Base-by-base conservation (phyloP, 179 eudicot species). In the Pouteria campechiana region DNA sequence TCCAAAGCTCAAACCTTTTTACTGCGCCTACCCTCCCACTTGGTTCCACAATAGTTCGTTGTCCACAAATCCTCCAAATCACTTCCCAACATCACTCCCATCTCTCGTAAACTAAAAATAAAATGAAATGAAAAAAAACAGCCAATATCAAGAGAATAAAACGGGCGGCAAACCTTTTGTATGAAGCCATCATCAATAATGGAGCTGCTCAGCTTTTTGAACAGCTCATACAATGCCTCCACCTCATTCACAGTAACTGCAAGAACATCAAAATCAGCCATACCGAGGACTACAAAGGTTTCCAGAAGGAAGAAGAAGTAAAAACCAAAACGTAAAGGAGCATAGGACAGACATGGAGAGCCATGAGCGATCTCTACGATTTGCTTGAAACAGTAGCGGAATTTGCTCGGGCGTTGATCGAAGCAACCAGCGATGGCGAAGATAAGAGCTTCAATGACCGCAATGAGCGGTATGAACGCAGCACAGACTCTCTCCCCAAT, bases 151-250 rank as follows among this genome's bases (percentile, higher is more conserved):
- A n/a, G n/a, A n/a, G n/a, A n/a, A n/a, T n/a, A n/a, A n/a, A n/a
- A n/a, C n/a, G n/a, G n/a, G n/a, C n/a, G n/a, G 5, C 20, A 37
- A 45, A 90, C 98, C 98, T 90, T 86, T 52, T 90, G 90, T 52
- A 90, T 82, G 11, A 70, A 52, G 22, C 85, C 94, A 30, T 90
- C 98, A 30, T 90, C 90, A 48, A 90, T 74, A 29, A 90, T 86
- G 22, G 90, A 81, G 49, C 88, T 54, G 22, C 98, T 90, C 32
- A 90, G 31, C 68, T 82, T 74, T 70, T 86, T 85, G 47, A 72
- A 86, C 68, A 90, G 47, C 69, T 86, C 96, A 33, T 72, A 64
- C 60, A 86, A 57, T 32, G 94, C 94, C 72, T 90, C 98, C 33
- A 90, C 67, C 60, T 86, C 94, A 63, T 77, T 82, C 4, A 82